phyloP scores from a whole-genome alignment of 2,329 filamentous ascomycete genomes.

The Botrytis aclada region DNA sequence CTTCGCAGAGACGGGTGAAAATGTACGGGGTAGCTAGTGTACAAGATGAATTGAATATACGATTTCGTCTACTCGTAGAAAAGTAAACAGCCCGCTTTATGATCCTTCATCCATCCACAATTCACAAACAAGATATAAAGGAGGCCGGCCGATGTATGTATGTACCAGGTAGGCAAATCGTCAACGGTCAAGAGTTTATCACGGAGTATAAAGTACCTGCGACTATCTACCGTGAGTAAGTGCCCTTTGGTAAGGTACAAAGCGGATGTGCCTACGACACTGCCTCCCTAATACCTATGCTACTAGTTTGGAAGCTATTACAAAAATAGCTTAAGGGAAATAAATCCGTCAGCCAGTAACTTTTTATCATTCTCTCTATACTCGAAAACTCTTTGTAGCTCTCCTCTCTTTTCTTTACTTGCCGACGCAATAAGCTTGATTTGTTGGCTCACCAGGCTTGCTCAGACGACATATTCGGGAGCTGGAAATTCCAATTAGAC shows the following conservation, averaged over 20 bases:
- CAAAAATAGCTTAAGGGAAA: neutral
- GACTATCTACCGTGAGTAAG: neutral
- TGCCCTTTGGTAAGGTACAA: neutral
- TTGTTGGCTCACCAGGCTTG: neutral
- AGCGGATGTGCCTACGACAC: neutral
- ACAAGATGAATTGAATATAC: neutral
- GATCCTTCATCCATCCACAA: neutral
- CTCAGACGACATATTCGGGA: slow-evolving; percentile 2
- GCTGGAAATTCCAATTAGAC: slow-evolving; percentile 17
- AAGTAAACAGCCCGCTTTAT: neutral
- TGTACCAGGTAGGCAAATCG: neutral
- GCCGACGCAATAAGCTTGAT: slow-evolving; percentile 5
- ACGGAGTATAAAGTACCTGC: neutral
- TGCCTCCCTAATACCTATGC: neutral
- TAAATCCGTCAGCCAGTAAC: neutral
- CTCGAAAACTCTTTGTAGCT: neutral
- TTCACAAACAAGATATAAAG: neutral
- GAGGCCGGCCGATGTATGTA: neutral
- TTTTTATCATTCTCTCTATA: neutral
- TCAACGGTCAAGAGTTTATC: neutral
- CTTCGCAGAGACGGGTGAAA: neutral
- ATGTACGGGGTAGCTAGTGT: neutral
- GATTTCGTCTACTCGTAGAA: neutral
- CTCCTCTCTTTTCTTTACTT: neutral
- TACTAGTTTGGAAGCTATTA: neutral